These are phyloP conservation scores for Avena eriantha DNA, from an alignment of 176 grass and related monocot species.

Conservation along the genomic window DNA sequence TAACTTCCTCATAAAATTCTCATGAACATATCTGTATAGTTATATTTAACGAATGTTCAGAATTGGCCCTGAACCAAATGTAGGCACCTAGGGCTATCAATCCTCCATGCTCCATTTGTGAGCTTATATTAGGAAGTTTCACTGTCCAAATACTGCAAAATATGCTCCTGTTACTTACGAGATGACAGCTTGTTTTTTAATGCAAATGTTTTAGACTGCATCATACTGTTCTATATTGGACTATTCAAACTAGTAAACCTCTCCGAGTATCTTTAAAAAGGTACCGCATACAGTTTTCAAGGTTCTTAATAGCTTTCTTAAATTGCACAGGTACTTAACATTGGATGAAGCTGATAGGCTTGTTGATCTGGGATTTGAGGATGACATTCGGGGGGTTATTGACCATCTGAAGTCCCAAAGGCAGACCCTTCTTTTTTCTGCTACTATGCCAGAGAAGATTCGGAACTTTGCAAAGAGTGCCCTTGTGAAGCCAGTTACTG, in stretches of 20 bases:
- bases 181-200: background rate
- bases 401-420: conserved; percentile 96
- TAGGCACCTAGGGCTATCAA: background rate
- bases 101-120: background rate
- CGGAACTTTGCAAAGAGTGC: conserved; percentile 88
- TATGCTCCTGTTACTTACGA: background rate
- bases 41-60: background rate
- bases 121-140: background rate
- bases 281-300: background rate
- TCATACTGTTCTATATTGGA: background rate
- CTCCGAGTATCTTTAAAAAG: background rate
- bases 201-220: background rate
- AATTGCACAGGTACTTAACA: conserved; percentile 72
- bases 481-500: conserved; percentile 82
- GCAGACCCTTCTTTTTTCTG: conserved; percentile 93
- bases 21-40: background rate
- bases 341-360: conserved; percentile 96
- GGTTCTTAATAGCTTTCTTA: conserved; percentile 42
- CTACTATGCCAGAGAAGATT: conserved; percentile 98
- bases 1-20: background rate
- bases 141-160: too few species aligned
- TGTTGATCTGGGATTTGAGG: conserved; percentile 96
- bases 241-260: background rate
- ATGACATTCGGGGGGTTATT: conserved; percentile 93
- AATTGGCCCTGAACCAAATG: background rate